Evolutionary conservation across 2,329 filamentous ascomycete genomes (phyloP), one percentile per base, ranked within the genome.

Genomic region (Beauveria medogensis): DNA sequence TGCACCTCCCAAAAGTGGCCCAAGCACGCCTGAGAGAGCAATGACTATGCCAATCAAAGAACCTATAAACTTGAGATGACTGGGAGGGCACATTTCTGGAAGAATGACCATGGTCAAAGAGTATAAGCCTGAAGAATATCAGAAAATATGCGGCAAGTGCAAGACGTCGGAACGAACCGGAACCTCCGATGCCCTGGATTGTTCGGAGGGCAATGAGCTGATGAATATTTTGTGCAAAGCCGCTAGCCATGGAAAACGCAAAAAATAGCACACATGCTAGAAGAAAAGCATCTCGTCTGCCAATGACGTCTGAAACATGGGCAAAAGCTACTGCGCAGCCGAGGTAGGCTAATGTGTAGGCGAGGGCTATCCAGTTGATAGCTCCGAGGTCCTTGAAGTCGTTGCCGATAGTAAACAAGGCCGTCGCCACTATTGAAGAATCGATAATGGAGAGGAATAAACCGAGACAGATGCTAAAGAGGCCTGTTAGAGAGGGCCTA

Each of bases 371-470:
- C 80, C 80, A 83, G 65, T 81, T 83, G 58, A 82, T 74, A 3
- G 66, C 67, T 12, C 73, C 69, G 3, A 80, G 65, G 16, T 75
- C 73, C 12, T 75, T 60, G 52, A 86, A 81, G 4, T 86, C 80
- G 18, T 67, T 68, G 2, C 78, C 80, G 52, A 86, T 85, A n/a
- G 74, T 74, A 65, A 80, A 80, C 10, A 86, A 69, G 50, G 80
- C 80, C 14, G 83, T 85, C 1, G 83, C 82, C 1, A 86, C 80
- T 43, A 86, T 85, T 3, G 82, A 82, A 1, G 80, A 78, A 68
- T 86, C 83, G n/a, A 85, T 69, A 65, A 84, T 78, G 30, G 83
- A 80, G 53, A 86, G 75, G 58, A 84, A 82, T 1, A 86, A 74
- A 3, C 82, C 82, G 6, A 80, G 69, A 22, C 74, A 78, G 16